Base-by-base conservation (phyloP, 257 asterid genomes). In the Nicotiana obtusifolia region DNA sequence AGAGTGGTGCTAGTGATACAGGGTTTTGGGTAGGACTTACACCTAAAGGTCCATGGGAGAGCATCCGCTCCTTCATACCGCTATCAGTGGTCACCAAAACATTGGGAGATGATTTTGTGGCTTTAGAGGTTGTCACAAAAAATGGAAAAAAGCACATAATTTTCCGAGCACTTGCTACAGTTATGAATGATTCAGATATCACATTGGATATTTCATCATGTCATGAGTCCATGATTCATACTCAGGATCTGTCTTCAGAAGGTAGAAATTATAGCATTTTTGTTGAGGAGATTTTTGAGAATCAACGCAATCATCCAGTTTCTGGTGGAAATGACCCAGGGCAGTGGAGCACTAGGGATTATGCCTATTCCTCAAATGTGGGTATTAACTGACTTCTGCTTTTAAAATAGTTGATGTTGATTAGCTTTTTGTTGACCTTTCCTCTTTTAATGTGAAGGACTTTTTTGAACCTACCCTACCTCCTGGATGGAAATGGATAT, bases 41-140 rank as follows among this genome's bases (percentile, higher is more conserved):
- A 77, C 92, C 92, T 33, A 90, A 89, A 84, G 98, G 98, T 84
- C 92, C 95, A 80, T 96, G 98, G 98, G 93, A 96, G 88, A 94
- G 98, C 88, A 90, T 93, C 76, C 98, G 98, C 56, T 96, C 98
- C 77, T 88, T 91, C 84, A 94, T 94, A 89, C 98, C 99, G 71
- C 84, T 88, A 56, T 91, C 99, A 78, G 95, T 93, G 81, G 89
- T 86, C 84, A 87, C 97, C 82, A 90, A 87, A 93, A 90, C 91
- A 85, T 84, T 96, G 79, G 81, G 87, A 81, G 95, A 92, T 88
- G 97, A 92, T 82, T 91, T 88, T 91, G 89, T 94, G 84, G 99
- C 97, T 83, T 80, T 94, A 60, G 99, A 96, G 83, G 93, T 96
- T 84, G 90, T 91, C 62, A 88, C 90, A 87, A 89, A 89, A 87